Percentiles rank a stretch among this genome's conserved stretches.
Evolutionary conservation across 495 filamentous ascomycete species (phyloP).

Genomic region (Aspergillus affinis): DNA sequence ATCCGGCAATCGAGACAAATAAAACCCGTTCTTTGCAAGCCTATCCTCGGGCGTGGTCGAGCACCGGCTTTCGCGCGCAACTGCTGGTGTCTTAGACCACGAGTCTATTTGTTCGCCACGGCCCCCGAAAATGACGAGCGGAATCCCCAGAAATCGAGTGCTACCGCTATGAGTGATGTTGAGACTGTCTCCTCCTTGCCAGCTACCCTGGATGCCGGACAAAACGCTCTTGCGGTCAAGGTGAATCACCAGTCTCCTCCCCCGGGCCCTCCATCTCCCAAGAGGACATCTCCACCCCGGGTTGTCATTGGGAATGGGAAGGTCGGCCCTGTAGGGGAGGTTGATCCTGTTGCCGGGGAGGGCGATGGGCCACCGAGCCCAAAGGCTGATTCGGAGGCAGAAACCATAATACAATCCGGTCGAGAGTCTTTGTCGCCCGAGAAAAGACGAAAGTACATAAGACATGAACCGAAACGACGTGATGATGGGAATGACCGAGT

Average conservation of each 20-base stretch:
- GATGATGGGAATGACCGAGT: constrained; percentile 55
- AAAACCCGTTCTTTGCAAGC: constrained; percentile 7
- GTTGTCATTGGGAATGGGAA: constrained; percentile 19
- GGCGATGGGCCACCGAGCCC: constrained; percentile 38
- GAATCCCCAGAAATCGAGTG: constrained; percentile 43
- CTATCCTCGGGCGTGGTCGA: constrained; percentile 23
- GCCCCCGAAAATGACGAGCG: constrained; percentile 52
- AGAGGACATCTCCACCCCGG: constrained; percentile 21
- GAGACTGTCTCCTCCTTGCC: constrained; percentile 43
- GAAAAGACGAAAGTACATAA: constrained; percentile 66
- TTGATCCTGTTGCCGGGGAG: constrained; percentile 30
- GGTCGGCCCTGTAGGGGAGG: constrained; percentile 24
- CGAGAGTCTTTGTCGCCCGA: constrained; percentile 69
- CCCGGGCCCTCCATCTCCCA: constrained; percentile 29
- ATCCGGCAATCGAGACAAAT: not conserved
- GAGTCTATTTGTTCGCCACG: constrained; percentile 36
- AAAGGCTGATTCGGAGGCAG: constrained; percentile 70
- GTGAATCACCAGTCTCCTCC: constrained; percentile 26
- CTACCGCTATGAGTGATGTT: constrained; percentile 55
- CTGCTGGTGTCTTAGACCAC: constrained; percentile 42
- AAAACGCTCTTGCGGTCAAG: constrained; percentile 39
- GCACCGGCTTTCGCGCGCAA: constrained; percentile 39
- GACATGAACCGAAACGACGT: constrained; percentile 56
- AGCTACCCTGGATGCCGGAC: constrained; percentile 44
- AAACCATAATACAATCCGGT: constrained; percentile 75